Evolutionary conservation across 257 asterid genomes (phyloP).

Genomic region (Solanum paucissectum): DNA sequence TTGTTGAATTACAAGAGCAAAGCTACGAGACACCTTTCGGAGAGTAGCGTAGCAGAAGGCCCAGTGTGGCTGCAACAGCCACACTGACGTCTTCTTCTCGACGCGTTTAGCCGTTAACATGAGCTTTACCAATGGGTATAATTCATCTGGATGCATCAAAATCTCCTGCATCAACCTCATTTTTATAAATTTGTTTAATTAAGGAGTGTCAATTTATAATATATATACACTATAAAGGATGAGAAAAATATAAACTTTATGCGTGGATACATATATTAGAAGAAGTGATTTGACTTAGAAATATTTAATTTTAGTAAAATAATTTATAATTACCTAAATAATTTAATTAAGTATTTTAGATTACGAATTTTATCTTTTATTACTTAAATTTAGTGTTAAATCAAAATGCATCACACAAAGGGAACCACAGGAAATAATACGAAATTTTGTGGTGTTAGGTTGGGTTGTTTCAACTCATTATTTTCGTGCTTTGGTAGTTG

Average conservation of each 20-base stretch:
- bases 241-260: background rate
- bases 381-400: no score
- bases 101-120: conserved; percentile 34
- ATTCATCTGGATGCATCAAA: conserved; percentile 70
- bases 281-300: background rate
- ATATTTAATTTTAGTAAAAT: no score
- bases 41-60: conserved; percentile 79
- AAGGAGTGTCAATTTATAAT: background rate
- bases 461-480: background rate
- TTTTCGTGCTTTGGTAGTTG: background rate
- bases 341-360: background rate
- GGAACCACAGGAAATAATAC: background rate
- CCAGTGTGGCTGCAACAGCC: conserved; percentile 80
- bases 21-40: conserved; percentile 83
- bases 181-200: no score
- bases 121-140: conserved; percentile 76
- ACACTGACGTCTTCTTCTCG: conserved; percentile 55
- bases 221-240: background rate
- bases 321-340: no score
- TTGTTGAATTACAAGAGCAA: conserved; percentile 82
- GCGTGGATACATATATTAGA: background rate
- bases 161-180: conserved; percentile 33
- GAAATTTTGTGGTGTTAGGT: background rate
- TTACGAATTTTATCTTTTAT: no score
- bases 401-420: background rate